phyloP scores from a whole-genome alignment of 2,329 filamentous ascomycete species.

The Colletotrichum incanum region DNA sequence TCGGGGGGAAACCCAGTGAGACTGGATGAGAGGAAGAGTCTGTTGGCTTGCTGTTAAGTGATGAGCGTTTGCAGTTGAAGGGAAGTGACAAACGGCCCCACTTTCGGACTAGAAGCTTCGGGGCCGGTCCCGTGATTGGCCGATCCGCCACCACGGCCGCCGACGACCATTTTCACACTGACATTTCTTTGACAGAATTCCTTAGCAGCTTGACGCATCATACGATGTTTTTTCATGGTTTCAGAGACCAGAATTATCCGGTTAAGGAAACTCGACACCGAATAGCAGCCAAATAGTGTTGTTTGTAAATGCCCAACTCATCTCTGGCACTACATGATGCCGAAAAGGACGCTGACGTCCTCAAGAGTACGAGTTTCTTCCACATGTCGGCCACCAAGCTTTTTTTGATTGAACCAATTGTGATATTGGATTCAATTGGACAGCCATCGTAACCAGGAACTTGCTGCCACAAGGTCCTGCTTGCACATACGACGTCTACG shows the following conservation, averaged over 20 bases:
- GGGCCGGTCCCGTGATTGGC: conserved; percentile 24
- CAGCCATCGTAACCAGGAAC: too few species aligned
- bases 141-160: not conserved
- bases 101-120: conserved; percentile 20
- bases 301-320: too few species aligned
- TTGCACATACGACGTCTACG: too few species aligned
- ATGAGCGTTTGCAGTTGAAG: conserved; percentile 3
- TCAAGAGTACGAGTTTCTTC: too few species aligned
- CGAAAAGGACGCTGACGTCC: too few species aligned
- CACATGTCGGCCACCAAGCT: too few species aligned
- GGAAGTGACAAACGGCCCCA: conserved; percentile 20
- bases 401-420: too few species aligned
- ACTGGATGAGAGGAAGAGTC: not conserved
- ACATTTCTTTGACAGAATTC: not conserved
- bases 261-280: not conserved
- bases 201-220: not conserved
- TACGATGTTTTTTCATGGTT: not conserved
- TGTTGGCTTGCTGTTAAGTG: not conserved
- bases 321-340: too few species aligned
- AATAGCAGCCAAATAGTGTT: not conserved
- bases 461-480: too few species aligned
- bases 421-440: too few species aligned
- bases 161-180: not conserved
- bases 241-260: not conserved
- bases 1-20: not conserved